Conservation (phyloP, 441 rosid species). For the Eruca vesicaria region DNA sequence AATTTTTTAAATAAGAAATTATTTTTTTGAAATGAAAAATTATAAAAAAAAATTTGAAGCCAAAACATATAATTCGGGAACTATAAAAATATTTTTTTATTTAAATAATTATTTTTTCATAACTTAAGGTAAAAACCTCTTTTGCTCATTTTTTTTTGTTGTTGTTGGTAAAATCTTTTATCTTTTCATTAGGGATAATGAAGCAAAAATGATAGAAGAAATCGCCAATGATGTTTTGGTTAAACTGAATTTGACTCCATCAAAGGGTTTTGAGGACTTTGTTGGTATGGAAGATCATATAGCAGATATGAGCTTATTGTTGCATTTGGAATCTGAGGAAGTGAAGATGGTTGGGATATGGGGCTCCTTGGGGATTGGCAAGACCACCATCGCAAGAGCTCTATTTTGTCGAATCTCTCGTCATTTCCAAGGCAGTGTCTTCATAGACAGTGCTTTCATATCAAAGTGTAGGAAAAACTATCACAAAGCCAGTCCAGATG, state of each 20-base stretch:
- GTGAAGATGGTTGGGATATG: neutral
- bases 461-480: neutral
- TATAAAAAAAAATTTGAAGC: too few relatives aligned
- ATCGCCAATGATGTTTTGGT: neutral
- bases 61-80: too few relatives aligned
- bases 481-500: neutral
- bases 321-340: too few relatives aligned
- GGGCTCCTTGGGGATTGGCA: conserved; percentile 7
- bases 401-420: neutral
- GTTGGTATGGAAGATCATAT: neutral
- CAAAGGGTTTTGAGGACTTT: neutral
- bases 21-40: too few relatives aligned
- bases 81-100: too few relatives aligned
- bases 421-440: neutral
- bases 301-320: too few relatives aligned
- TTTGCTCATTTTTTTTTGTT: neutral
- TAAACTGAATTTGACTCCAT: neutral
- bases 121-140: too few relatives aligned
- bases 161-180: too few relatives aligned
- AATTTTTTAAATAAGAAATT: too few relatives aligned
- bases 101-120: too few relatives aligned
- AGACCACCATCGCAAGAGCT: conserved; percentile 13
- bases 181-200: neutral
- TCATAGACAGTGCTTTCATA: neutral
- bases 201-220: neutral